Evolutionary conservation across 2,329 filamentous ascomycete genomes (phyloP).

Genomic region (Pseudocercospora fuligena): DNA sequence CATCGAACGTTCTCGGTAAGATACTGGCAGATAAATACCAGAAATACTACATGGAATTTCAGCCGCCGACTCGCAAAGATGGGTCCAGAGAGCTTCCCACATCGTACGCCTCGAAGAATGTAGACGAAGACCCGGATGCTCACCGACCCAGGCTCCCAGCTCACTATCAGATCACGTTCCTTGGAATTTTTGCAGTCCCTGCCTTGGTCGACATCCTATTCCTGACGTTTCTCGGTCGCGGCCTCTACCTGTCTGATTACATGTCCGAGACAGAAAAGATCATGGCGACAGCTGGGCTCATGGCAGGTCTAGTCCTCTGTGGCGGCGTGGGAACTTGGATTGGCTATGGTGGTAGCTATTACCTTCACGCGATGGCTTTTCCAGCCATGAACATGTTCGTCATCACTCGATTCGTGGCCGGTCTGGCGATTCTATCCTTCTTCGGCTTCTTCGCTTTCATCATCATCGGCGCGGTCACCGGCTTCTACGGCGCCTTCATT

Average conservation of each 20-base stretch:
- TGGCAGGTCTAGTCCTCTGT: conserved; percentile 61
- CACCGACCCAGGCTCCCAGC: conserved; percentile 1
- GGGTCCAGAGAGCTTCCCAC: conserved; percentile 28
- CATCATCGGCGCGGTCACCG: conserved; percentile 52
- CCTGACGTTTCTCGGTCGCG: conserved; percentile 63
- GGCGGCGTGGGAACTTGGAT: conserved; percentile 68
- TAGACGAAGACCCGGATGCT: conserved; percentile 24
- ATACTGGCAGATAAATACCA: conserved; percentile 28
- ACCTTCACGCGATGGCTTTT: conserved; percentile 62
- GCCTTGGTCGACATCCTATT: conserved; percentile 66
- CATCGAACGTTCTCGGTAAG: conserved; percentile 27
- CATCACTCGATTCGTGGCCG: conserved; percentile 54
- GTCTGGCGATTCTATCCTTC: conserved; percentile 55
- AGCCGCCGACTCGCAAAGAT: conserved; percentile 28
- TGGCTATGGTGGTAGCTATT: conserved; percentile 66
- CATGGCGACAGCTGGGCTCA: conserved; percentile 61
- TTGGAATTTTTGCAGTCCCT: conserved; percentile 61
- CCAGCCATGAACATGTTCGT: conserved; percentile 61
- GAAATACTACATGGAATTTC: conserved; percentile 28
- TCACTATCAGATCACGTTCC: conserved; percentile 16
- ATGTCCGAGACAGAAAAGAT: conserved; percentile 58
- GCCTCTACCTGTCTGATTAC: conserved; percentile 63
- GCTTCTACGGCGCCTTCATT: conserved; percentile 55
- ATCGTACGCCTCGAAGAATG: conserved; percentile 28
- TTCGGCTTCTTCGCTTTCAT: conserved; percentile 51